Evolutionary conservation across 2,329 filamentous ascomycete species (phyloP), one percentile per base, ranked within the genome.

Genomic region (Trichoderma koningii): DNA sequence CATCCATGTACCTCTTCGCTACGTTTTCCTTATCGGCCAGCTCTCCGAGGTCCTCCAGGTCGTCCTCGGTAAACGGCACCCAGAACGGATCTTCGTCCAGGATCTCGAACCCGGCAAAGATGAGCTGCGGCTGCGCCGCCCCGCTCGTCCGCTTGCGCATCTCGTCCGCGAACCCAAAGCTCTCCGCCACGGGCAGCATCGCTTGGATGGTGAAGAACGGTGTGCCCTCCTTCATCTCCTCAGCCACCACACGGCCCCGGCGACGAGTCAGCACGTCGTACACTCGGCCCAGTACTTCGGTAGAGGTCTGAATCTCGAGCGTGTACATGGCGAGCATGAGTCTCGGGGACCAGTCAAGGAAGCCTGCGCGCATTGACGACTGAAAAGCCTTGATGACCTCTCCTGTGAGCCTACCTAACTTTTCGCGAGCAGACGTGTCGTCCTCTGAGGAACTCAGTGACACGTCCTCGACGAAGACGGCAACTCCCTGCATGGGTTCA

Each of bases 181-280:
- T 95, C 78, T 97, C 93, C 21, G 93, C 94, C 0, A 97, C 95
- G 0, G 95, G 95, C 6, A 99, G 84, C 1, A 93, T 83, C 0
- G 93, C 91, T 61, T 90, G 85, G 74, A 99, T 96, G 5, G 92
- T 97, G 82, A 97, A 99, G 79, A 97, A 98, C 1, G 94, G 93
- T 0, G 92, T 97, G 26, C 95, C 94, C 74, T 97, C 93, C 72
- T 97, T 96, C 82, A 99, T 91, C 21, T 88, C 87, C 78, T 99
- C 95, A 10, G 90, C 90, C 23, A 96, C 86, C 61, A 99, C 96
- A 44, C 89, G 89, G 28, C 95, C 95, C 41, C 93, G 89, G 5
- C 95, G 91, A 1, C 94, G 89, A 38, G 94, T 97, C n/a, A 99
- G 88, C n/a, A 98, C 94, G 70, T 91, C 92, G 82, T 99, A 99